Evolutionary conservation across 148 eudicot species (phyloP), one percentile per base, ranked within the genome.

Genomic region (Camellia japonica): DNA sequence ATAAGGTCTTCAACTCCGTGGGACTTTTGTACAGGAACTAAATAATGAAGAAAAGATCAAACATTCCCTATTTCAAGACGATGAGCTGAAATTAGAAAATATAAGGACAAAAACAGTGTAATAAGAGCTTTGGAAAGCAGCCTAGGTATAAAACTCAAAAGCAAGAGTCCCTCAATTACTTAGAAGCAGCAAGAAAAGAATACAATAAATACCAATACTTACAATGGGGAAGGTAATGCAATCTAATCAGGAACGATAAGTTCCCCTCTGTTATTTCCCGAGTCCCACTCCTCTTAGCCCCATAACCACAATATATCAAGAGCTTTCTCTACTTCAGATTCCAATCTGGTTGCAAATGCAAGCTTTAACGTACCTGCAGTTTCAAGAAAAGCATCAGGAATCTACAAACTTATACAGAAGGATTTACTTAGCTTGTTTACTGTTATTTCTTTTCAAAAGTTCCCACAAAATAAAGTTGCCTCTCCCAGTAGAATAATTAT

Each of bases 311-410:
- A 78, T 78, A 55, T 11, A n/a, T 41, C 3, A 19, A 19, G 73
- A 68, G 38, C 65, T 41, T 18, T 78, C 30, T 68, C 54, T 42
- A 41, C 55, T 64, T 68, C n/a, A 41, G 80, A 78, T 44, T 58
- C 52, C 73, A 67, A 68, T 68, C 16, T 54, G 65, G 52, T 42
- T n/a, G 64, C 64, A 54, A 67, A 78, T 16, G 67, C 60, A 78
- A 41, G 80, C 64, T 38, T 67, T 78, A 68, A 68, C 38, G 73
- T 78, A 78, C 65, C 80, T 78, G 80, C 52, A 67, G 51, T 78
- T 69, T n/a, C 80, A 78, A 78, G 80, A 68, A 2, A 78, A 60
- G 80, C 80, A 78, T 68, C 71, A 78, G 72, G 72, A 78, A 78
- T 67, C 74, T 54, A 18, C 2, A 42, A 68, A 77, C 62, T 66